Percentiles rank a stretch among this genome's conserved stretches.
Evolutionary conservation across 1,284 basidiomycete genomes (phyloP).

Genomic region (Ustilago bromivora): DNA sequence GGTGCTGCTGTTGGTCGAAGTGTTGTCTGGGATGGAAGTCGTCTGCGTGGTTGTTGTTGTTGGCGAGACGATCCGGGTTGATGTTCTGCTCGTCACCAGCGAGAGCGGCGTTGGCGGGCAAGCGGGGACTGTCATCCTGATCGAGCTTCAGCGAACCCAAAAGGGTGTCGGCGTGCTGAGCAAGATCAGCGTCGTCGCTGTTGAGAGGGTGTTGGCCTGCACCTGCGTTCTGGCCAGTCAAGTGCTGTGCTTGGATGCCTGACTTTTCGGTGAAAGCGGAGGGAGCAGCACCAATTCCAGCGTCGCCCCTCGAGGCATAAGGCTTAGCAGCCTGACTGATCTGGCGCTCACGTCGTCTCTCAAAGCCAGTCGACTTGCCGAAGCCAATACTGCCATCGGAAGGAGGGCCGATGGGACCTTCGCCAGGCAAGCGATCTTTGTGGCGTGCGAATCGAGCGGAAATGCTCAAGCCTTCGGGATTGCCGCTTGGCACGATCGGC

Average conservation of each 20-base stretch:
- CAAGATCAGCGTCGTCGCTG: conserved; percentile 45
- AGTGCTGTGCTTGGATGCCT: neutral
- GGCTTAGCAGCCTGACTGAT: conserved; percentile 26
- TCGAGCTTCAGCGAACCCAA: conserved; percentile 56
- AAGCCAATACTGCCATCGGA: conserved; percentile 64
- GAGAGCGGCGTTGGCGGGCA: conserved; percentile 23
- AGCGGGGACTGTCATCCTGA: conserved; percentile 47
- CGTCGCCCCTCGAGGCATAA: conserved; percentile 11
- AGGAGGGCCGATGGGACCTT: conserved; percentile 62
- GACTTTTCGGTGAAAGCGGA: conserved; percentile 12
- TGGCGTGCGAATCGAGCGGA: conserved; percentile 51
- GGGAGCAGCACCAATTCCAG: neutral
- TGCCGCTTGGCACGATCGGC: conserved; percentile 47
- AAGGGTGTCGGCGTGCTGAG: conserved; percentile 54
- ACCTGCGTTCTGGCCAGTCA: conserved; percentile 2
- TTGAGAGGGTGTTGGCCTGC: conserved; percentile 18
- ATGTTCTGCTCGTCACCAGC: conserved; percentile 8
- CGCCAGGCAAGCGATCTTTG: conserved; percentile 59
- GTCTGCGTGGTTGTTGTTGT: conserved; percentile 16
- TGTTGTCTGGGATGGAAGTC: conserved; percentile 25
- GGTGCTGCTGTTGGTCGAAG: conserved; percentile 25
- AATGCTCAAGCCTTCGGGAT: conserved; percentile 47
- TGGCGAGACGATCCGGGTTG: conserved; percentile 11
- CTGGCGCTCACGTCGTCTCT: conserved; percentile 50
- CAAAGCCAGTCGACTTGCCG: conserved; percentile 54